Evolutionary conservation across 352 stramenopile species (phyloP), one percentile per base, ranked within the genome.

Genomic region (Globisporangium cylindrosporum): DNA sequence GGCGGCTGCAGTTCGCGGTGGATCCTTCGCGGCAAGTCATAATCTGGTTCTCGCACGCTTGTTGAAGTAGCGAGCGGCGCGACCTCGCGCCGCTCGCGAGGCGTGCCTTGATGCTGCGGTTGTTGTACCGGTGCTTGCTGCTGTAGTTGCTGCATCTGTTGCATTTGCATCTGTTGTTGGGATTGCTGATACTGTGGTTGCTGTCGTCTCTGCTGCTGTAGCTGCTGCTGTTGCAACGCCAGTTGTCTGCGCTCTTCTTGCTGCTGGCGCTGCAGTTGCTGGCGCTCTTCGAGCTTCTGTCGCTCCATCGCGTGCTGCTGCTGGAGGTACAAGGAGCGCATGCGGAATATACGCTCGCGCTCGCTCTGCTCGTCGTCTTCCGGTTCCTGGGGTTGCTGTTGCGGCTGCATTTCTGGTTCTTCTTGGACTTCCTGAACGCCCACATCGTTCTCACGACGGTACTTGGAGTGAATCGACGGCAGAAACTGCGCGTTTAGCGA

Each of bases 1-100:
- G 56, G 54, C 15, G 65, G 65, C 53, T 71, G 70, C n/a, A 77
- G 51, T 10, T 77, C 81, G 14, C 79, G 75, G 25, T 84, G 78
- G 54, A 87, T 80, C 14, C 74, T 73, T 22, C 68, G 67, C 14
- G 70, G 51, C 4, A 68, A 51, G 24, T 79, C 64, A 43, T 66
- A 75, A n/a, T 67, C 59, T 4, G 63, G n/a, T 51, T 82, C 75
- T 5, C 69, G 66, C 1, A 59, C 62, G 41, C 15, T 48, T 48
- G 41, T 8, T 54, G 66, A 58, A 10, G 75, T 29, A 20, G 71
- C 56, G 64, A 43, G 25, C 14, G 66, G 18, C 36, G 62, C 12
- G 34, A 8, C 12, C 4, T 58, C 54, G 5, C 70, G 56, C 27
- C 56, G 41, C 24, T 64, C 22, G 4, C 14, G 48, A 14, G 10